Percentiles rank a stretch among this genome's conserved stretches.
These are phyloP conservation scores for Salix suchowensis DNA, from an alignment of 345 rosid genomes.

Conservation along the genomic window DNA sequence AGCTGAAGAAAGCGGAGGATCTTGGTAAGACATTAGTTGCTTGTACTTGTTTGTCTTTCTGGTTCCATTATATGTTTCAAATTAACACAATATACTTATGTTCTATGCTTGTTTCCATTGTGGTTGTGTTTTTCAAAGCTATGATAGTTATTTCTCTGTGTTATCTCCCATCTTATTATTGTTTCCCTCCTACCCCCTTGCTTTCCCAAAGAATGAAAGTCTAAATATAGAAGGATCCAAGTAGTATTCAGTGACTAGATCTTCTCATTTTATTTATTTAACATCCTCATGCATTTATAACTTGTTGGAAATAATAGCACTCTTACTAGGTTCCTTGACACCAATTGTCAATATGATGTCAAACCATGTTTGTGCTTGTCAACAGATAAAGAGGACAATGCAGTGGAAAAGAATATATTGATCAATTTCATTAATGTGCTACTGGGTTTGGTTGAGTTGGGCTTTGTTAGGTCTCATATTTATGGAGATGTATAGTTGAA, in stretches of 20 bases:
- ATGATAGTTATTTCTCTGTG: not conserved
- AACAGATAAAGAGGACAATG: too few species aligned
- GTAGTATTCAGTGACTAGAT: not conserved
- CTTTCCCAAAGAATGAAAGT: not conserved
- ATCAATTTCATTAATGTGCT: too few species aligned
- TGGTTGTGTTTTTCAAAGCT: not conserved
- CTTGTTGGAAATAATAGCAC: not conserved
- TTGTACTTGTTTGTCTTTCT: not conserved
- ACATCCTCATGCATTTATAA: not conserved
- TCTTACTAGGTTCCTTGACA: not conserved
- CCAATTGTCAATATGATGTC: not conserved
- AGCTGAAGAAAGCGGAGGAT: constrained; percentile 96
- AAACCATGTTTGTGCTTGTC: not conserved
- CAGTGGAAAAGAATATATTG: too few species aligned
- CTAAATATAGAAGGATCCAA: not conserved
- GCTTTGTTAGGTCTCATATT: too few species aligned
- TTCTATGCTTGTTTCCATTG: not conserved
- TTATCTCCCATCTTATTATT: not conserved
- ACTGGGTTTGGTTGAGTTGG: too few species aligned
- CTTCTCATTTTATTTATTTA: not conserved
- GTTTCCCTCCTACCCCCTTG: not conserved
- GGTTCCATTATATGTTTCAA: not conserved
- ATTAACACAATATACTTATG: not conserved
- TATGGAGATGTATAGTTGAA: too few species aligned
- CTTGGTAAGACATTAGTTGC: constrained; percentile 50